Evolutionary conservation across 164 flowering plant species (phyloP), one percentile per base, ranked within the genome.

Genomic region (Amborella trichopoda): DNA sequence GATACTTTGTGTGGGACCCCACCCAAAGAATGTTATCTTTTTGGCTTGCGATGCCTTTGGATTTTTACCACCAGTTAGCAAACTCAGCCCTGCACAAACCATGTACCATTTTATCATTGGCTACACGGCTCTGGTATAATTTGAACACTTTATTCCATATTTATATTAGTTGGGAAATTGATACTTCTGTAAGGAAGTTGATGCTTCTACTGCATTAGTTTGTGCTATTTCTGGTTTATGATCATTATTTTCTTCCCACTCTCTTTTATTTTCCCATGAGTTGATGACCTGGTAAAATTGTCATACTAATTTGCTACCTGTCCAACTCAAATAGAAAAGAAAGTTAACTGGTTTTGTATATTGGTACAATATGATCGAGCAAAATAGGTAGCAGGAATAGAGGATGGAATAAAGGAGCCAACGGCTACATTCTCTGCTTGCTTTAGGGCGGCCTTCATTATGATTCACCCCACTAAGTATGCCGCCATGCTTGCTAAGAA

Each of bases 31-130:
- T 53, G 81, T 91, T 50, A 91, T 93, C 20, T 90, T 93, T 53
- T 66, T 93, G 43, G 91, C 99, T 1, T 93, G 99, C 56, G 99
- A 93, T 68, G 99, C 96, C 16, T 93, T 93, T 56, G 96, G 99
- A 18, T 96, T 93, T 55, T 89, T 93, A 47, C 99, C 99, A 20
- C 99, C 99, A 4, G 96, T 93, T 62, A 88, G 96, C 86, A 93
- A 81, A 74, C 77, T 93, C 55, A 88, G 26, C 74, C 60, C 83
- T 53, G 81, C 96, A 2, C 99, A 93, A 64, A 93, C 99, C 51
- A 93, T 93, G 99, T 93, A 93, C 67, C 99, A 93, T 49, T 93
- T 93, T 83, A 93, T 93, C 65, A 93, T 96, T 38, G 99, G 99
- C 65, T 93, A 93, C 74, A 93, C 99, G 26, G 99, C 99, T 55